Evolutionary conservation across 208 protist species (phyloP).

Genomic region (Leishmania turanica): DNA sequence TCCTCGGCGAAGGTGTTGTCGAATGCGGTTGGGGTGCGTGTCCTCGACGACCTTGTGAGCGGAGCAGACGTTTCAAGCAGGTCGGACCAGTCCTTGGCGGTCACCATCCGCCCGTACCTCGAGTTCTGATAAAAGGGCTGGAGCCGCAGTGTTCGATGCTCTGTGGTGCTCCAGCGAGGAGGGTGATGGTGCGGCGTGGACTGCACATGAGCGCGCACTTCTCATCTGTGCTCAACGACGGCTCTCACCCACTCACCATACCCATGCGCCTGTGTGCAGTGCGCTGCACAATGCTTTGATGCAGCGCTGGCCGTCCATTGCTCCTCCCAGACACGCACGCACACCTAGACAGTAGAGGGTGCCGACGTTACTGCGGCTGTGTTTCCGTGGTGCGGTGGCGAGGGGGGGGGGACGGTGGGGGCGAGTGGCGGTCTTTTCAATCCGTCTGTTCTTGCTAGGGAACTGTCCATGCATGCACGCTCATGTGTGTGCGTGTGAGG

Average conservation of each 20-base stretch:
- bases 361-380: neutral
- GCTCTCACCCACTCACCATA: neutral
- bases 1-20: neutral
- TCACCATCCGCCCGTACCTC: slow-evolving; percentile 1
- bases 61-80: neutral
- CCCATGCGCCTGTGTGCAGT: neutral
- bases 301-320: neutral
- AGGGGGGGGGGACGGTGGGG: neutral
- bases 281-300: neutral
- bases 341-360: neutral
- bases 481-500: neutral
- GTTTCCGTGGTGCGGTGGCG: neutral
- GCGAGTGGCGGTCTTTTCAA: neutral
- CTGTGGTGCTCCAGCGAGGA: neutral
- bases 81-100: neutral
- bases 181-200: neutral
- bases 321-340: neutral
- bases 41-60: slow-evolving; percentile 9
- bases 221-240: neutral
- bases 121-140: neutral
- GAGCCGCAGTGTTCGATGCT: neutral
- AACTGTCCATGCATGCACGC: neutral
- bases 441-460: neutral
- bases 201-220: neutral
- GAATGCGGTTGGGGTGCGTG: slow-evolving; percentile 16